Percentiles rank a stretch among this genome's conserved stretches.
Evolutionary conservation across 306 rosid genomes (phyloP).

Genomic region (Oxytropis ochrocephala): DNA sequence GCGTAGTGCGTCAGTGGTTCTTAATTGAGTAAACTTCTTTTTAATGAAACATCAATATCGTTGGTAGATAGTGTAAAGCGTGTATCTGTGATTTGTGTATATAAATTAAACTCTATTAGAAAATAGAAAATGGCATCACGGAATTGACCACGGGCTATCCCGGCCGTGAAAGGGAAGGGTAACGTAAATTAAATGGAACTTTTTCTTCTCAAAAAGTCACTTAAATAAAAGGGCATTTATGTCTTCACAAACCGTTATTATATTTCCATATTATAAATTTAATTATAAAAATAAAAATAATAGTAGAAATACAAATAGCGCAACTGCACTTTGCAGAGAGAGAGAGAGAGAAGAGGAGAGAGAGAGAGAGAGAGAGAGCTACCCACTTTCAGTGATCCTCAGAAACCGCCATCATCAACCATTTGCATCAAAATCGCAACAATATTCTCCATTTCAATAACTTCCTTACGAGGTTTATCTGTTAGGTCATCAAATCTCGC

Average conservation of each 20-base stretch:
- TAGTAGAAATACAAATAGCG: background rate
- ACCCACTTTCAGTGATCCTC: constrained; percentile 4
- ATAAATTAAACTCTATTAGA: no score
- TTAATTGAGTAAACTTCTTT: no score
- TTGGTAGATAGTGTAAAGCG: no score
- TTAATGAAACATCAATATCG: no score
- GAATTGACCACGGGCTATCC: constrained; percentile 7
- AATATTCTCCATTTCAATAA: background rate
- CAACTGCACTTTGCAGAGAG: constrained; percentile 1
- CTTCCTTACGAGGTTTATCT: constrained; percentile 13
- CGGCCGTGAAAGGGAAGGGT: background rate
- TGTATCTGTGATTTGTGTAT: no score
- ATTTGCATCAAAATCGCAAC: constrained; percentile 15
- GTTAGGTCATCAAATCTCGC: background rate
- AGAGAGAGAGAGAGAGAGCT: background rate
- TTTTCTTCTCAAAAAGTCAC: background rate
- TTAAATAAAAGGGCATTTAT: constrained; percentile 3
- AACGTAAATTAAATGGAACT: background rate
- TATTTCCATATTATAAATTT: background rate
- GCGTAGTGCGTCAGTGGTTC: no score
- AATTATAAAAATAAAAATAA: background rate
- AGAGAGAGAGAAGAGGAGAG: background rate
- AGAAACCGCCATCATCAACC: constrained; percentile 14
- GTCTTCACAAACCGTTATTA: background rate
- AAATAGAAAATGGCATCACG: background rate